Percentiles rank a stretch among this genome's conserved stretches.
These are phyloP conservation scores for Gamarada debralockiae DNA, from an alignment of 495 filamentous ascomycete genomes.

Conservation along the genomic window DNA sequence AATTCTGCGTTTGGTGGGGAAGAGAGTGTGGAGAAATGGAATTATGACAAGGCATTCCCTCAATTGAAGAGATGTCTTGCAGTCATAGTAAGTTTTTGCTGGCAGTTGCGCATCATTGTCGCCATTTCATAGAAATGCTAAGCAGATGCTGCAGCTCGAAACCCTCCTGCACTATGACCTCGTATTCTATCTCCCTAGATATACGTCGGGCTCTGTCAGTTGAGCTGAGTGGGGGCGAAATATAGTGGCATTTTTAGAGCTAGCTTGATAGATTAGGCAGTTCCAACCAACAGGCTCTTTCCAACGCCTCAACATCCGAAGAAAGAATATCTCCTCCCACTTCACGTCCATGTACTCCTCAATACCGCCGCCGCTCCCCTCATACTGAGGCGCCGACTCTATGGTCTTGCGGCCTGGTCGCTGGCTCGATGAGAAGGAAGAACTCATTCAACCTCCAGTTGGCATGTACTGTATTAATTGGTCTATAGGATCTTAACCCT, in stretches of 20 bases:
- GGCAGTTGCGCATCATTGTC: too few species aligned
- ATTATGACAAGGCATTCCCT: slow-evolving; percentile 38
- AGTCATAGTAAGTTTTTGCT: too few species aligned
- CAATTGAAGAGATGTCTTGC: slow-evolving; percentile 39
- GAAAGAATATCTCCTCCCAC: slow-evolving; percentile 25
- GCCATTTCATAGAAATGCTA: too few species aligned
- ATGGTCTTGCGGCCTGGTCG: slow-evolving; percentile 30
- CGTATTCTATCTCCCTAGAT: slow-evolving; percentile 36
- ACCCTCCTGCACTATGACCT: slow-evolving; percentile 45
- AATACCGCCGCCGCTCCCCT: slow-evolving; percentile 19
- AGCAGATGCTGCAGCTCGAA: too few species aligned
- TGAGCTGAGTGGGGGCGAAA: too few species aligned
- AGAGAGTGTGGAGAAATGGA: slow-evolving; percentile 5
- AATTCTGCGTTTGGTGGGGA: slow-evolving; percentile 11
- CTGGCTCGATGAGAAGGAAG: too few species aligned
- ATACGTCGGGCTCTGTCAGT: too few species aligned
- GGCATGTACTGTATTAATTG: too few species aligned
- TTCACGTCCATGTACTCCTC: slow-evolving; percentile 27
- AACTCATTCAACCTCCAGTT: slow-evolving; percentile 28
- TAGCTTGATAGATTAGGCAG: too few species aligned
- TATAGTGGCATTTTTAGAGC: too few species aligned
- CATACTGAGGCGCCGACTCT: slow-evolving; percentile 27
- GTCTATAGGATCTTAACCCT: too few species aligned
- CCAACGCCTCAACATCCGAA: slow-evolving; percentile 23
- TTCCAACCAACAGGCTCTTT: too few species aligned